Evolutionary conservation across 2,329 filamentous ascomycete species (phyloP).

Genomic region (Verticillium nubilum): DNA sequence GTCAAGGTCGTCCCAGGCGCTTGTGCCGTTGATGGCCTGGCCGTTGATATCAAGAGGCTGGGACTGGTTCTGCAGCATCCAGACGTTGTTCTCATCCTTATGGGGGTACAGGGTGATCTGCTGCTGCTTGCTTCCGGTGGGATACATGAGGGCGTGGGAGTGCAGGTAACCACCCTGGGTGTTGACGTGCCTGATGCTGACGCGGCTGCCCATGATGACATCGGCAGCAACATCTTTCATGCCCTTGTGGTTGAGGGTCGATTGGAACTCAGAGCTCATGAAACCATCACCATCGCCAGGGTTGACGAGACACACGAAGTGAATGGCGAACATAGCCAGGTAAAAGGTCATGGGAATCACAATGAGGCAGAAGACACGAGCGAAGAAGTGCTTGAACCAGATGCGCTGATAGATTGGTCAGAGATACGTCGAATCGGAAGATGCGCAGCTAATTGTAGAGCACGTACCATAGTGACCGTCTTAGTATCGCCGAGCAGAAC

Average conservation of each 20-base stretch:
- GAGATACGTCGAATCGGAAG: constrained; percentile 3
- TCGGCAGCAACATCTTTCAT: constrained; percentile 96
- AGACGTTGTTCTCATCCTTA: constrained; percentile 98
- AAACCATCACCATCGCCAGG: constrained; percentile 97
- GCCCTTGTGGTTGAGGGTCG: constrained; percentile 90
- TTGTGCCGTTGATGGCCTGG: constrained; percentile 70
- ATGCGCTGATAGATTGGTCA: constrained; percentile 46
- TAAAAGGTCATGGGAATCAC: constrained; percentile 87
- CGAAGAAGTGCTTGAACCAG: constrained; percentile 92
- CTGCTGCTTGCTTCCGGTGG: constrained; percentile 94
- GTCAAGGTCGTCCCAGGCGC: constrained; percentile 77
- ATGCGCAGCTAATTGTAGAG: background rate
- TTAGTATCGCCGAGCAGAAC: constrained; percentile 84
- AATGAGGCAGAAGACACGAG: constrained; percentile 85
- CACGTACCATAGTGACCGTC: constrained; percentile 69
- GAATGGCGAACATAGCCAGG: constrained; percentile 94
- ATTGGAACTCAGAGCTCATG: constrained; percentile 99
- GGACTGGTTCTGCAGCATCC: constrained; percentile 92
- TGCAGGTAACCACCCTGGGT: constrained; percentile 97
- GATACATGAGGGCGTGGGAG: constrained; percentile 97
- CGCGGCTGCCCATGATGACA: constrained; percentile 80
- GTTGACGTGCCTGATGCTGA: constrained; percentile 88
- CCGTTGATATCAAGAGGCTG: constrained; percentile 76
- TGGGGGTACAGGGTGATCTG: constrained; percentile 98
- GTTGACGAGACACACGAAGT: constrained; percentile 89